Base-by-base conservation (phyloP, 1,139 yeast genomes). In the Scheffersomyces insectosa region DNA sequence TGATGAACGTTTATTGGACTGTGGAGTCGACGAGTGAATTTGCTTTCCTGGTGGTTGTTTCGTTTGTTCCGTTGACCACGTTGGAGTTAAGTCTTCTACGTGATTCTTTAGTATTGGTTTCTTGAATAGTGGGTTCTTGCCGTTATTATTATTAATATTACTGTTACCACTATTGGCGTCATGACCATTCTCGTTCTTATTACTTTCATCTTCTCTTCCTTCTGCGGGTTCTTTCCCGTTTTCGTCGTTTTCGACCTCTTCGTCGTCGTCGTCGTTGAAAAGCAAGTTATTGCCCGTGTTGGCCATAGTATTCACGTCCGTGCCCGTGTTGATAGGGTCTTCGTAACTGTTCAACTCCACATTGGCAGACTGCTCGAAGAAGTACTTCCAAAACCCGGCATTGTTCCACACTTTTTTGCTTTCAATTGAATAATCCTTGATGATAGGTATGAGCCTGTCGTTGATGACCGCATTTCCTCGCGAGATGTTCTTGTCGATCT, bases 301-400 rank as follows among this genome's bases (percentile, higher is more conserved):
- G 29, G 60, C 54, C 5, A 53, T 43, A 8, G 59, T 54, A 34
- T 55, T 53, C n/a, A 51, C 49, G 27, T 53, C 54, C 11, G 56
- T 52, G 27, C 40, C 47, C 31, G 49, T 45, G 32, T 54, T 50
- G 6, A 62, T 59, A 3, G 77, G 76, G 38, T 80, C 85, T 51
- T 81, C 85, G 52, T 77, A 80, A 33, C 83, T 80, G 16, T 77
- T 68, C 28, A 84, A 62, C 48, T 80, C 81, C 23, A 82, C 89
- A 56, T 84, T 82, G 3, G 93, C 91, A 29, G 89, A 82, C 45
- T 83, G 80, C 56, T 87, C 95, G 52, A 86, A 75, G 59, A 87
- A 85, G 38, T 75, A 77, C 59, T 86, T 87, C 89, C 95, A 85
- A 57, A 85, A 85, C 42, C 77, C 77, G 1, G 80, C 81, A 45